Base-by-base conservation (phyloP, 345 rosid species). In the Bretschneidera sinensis region DNA sequence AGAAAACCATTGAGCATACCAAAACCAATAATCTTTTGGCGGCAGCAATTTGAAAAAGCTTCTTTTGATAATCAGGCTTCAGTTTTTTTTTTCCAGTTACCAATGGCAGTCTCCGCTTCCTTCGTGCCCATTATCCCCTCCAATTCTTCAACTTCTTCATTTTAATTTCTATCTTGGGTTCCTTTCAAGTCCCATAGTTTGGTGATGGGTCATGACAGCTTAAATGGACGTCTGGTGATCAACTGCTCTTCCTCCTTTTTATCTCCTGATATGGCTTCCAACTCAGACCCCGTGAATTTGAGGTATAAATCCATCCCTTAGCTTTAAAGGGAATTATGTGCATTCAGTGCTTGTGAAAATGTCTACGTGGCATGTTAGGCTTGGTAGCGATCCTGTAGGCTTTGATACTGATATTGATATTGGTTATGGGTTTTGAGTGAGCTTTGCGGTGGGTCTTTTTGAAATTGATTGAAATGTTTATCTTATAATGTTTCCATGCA, bases 241-340 rank as follows among this genome's bases (percentile, higher is more conserved):
- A 71, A 61, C 66, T 83, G 88, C 66, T 79, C 87, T 17, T 76
- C 86, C 2, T 76, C 86, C 4, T 80, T 84, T 50, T 65, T 76
- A 24, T 79, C 85, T 19, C 69, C 87, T 20, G 71, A 71, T 22
- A 63, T 55, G 55, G 85, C 79, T 75, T 68, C 88, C 17, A 6
- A 69, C 52, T 66, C 92, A 22, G 81, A 83, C 19, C 65, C 80
- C 54, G 9, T 72, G 60, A 84, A 74, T 47, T 21, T 70, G 4
- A 88, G 88, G 98, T 86, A 47, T 24, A 0, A 20, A 17, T 63
- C 16, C 48, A 21, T 28, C 33, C 5, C 24, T 6, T 4, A 14
- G 18, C 17, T 47, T 21, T 10, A 23, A 3, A 21, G 35, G 24
- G 25, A 9, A 5, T 58, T 55, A 21, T 43, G 68, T 51, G 8